phyloP scores from a whole-genome alignment of 139 green algal species.

The Coelastrella sp. region DNA sequence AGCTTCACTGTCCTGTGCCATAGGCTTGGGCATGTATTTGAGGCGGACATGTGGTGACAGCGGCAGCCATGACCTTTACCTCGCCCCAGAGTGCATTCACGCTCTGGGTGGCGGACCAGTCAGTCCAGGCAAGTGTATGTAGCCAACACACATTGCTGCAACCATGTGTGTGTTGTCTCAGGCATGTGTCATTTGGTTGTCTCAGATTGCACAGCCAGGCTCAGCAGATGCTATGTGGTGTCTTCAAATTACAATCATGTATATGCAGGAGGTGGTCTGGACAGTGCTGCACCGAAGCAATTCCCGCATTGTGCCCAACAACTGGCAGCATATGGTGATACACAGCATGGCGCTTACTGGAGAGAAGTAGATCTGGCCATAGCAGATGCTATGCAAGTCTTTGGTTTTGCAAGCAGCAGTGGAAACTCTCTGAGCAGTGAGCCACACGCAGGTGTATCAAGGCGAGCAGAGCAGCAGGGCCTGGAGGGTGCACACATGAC shows the following conservation, averaged over 20 bases:
- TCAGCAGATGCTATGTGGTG: too few relatives aligned
- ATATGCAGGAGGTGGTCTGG: not conserved
- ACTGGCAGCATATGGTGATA: conserved; percentile 4
- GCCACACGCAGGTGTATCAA: not conserved
- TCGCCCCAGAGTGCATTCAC: conserved; percentile 37
- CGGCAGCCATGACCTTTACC: too few relatives aligned
- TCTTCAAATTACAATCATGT: not conserved
- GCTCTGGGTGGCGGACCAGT: conserved; percentile 41
- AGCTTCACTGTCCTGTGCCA: not conserved
- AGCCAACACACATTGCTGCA: too few relatives aligned
- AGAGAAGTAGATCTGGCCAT: conserved; percentile 28
- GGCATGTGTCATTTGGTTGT: too few relatives aligned
- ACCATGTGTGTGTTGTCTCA: too few relatives aligned
- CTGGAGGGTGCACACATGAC: too few relatives aligned
- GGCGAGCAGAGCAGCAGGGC: not conserved
- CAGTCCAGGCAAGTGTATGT: not conserved
- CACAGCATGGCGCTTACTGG: not conserved
- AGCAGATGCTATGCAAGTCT: not conserved
- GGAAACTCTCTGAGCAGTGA: not conserved
- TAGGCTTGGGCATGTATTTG: not conserved
- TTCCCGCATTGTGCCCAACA: conserved; percentile 5
- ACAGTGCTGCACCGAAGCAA: not conserved
- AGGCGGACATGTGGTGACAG: too few relatives aligned
- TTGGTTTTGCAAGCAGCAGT: conserved; percentile 7
- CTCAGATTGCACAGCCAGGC: too few relatives aligned